Percentiles rank a stretch among this genome's conserved stretches.
Evolutionary conservation across 306 rosid genomes (phyloP).

Genomic region (Heteromeles arbutifolia): DNA sequence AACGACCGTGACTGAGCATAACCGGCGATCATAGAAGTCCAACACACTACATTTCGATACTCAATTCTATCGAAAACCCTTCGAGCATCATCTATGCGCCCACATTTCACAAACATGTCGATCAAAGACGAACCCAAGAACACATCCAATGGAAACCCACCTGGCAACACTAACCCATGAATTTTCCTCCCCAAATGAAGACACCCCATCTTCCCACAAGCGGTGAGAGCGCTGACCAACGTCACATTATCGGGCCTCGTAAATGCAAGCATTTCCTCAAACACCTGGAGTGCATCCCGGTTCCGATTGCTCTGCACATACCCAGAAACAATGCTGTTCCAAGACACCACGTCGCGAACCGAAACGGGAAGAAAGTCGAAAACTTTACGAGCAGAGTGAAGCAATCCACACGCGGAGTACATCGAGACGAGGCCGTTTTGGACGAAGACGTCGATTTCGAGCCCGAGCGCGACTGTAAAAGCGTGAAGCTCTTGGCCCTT

Average conservation of each 20-base stretch:
- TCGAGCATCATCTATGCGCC: not conserved
- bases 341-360: conserved; percentile 3
- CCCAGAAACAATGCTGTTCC: conserved; percentile 13
- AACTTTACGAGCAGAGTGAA: conserved; percentile 3
- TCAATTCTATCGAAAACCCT: conserved; percentile 13
- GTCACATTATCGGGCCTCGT: conserved; percentile 7
- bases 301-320: not conserved
- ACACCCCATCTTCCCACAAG: conserved; percentile 11
- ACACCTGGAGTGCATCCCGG: conserved; percentile 12
- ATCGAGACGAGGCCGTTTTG: conserved; percentile 7
- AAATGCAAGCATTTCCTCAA: conserved; percentile 6
- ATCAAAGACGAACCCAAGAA: conserved; percentile 15
- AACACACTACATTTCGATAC: conserved; percentile 15
- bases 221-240: conserved; percentile 8
- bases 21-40: conserved; percentile 16
- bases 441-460: conserved; percentile 4
- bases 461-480: conserved; percentile 1
- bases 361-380: conserved; percentile 3
- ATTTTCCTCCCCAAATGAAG: conserved; percentile 7
- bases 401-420: conserved; percentile 7
- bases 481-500: conserved; percentile 22
- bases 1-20: not conserved
- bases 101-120: conserved; percentile 15
- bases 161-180: conserved; percentile 6
- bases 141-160: not conserved